Base-by-base conservation (phyloP, 306 rosid genomes). In the Cercis canadensis region DNA sequence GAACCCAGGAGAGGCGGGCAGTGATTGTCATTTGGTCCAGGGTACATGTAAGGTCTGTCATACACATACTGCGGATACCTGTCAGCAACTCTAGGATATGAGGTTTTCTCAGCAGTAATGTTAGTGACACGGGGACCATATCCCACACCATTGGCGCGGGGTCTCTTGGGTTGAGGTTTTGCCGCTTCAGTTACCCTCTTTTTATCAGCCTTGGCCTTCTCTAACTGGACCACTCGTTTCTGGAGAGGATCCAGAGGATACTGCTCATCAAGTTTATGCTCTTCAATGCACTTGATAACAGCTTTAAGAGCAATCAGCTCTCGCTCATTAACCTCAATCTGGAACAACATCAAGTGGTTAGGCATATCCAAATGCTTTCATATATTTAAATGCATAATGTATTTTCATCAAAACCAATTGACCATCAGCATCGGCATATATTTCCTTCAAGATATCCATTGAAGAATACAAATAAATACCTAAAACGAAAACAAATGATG, bases 101-200 rank as follows among this genome's bases (percentile, higher is more conserved):
- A 85, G 61, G 79, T 74, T 84, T 89, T 94, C 67, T 94, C 95
- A 67, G 85, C 78, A 64, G 85, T 82, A 19, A 74, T 57, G 75
- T 78, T 90, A 61, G 87, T 73, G 62, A 84, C 79, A 8, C 89
- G 92, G 13, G 97, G 92, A 75, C 50, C 92, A 43, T 81, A 89
- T 46, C 94, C 93, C 0, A 70, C 88, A 4, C 89, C 83, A 17
- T 87, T 90, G 6, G 96, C 98, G 0, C 98, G 95, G 59, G 98
- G 98, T 78, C 98, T 86, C 86, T 94, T 94, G 5, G 98, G 92
- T 77, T 90, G 98, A 79, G 98, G 98, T 73, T 89, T 94, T 46
- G 96, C 73, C 0, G 88, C 85, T 84, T 94, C 98, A 0, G 96
- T 86, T 74, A 80, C 97, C 75, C 96, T 83, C 79, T 90, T 94